Percentiles rank a stretch among this genome's conserved stretches.
Conservation (phyloP, 1,139 yeast genomes). For the Saccharomyces hybrid region DNA sequence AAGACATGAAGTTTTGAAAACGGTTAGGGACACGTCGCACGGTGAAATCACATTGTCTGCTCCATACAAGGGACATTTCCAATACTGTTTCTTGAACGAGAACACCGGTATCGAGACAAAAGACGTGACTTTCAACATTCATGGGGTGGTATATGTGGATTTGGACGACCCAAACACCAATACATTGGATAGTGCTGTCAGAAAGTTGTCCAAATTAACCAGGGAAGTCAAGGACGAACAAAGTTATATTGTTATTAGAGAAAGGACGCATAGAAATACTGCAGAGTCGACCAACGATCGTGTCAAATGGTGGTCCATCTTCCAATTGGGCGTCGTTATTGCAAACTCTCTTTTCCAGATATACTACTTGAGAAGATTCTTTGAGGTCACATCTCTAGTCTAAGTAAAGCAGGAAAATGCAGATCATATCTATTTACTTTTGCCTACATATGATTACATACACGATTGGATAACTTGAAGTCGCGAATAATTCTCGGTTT, state of each 20-base stretch:
- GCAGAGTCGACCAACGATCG: slow-evolving; percentile 96
- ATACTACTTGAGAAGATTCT: slow-evolving; percentile 86
- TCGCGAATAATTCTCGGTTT: neutral
- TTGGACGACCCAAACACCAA: slow-evolving; percentile 75
- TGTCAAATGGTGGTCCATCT: slow-evolving; percentile 96
- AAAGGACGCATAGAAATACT: slow-evolving; percentile 95
- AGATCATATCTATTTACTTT: neutral
- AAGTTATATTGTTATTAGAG: slow-evolving; percentile 88
- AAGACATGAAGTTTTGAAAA: slow-evolving; percentile 31
- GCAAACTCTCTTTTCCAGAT: slow-evolving; percentile 88
- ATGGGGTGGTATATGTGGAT: slow-evolving; percentile 85
- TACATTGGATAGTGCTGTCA: slow-evolving; percentile 78
- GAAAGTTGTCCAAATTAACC: slow-evolving; percentile 66
- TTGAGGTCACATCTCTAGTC: slow-evolving; percentile 87
- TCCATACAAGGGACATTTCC: slow-evolving; percentile 60
- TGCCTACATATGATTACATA: neutral
- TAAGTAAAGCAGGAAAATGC: slow-evolving; percentile 30
- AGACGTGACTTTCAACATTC: slow-evolving; percentile 93
- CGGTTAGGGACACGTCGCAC: slow-evolving; percentile 56
- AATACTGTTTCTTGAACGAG: slow-evolving; percentile 90
- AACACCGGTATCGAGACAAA: slow-evolving; percentile 62
- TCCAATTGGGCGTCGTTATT: slow-evolving; percentile 81
- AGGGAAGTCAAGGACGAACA: slow-evolving; percentile 89
- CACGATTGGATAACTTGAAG: neutral
- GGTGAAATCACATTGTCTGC: slow-evolving; percentile 74